A percentile compares a stretch with the other conserved stretches of the same genome.
Conservation (phyloP, 371 early-diverging fungal genomes). For the Funneliformis caledonium region DNA sequence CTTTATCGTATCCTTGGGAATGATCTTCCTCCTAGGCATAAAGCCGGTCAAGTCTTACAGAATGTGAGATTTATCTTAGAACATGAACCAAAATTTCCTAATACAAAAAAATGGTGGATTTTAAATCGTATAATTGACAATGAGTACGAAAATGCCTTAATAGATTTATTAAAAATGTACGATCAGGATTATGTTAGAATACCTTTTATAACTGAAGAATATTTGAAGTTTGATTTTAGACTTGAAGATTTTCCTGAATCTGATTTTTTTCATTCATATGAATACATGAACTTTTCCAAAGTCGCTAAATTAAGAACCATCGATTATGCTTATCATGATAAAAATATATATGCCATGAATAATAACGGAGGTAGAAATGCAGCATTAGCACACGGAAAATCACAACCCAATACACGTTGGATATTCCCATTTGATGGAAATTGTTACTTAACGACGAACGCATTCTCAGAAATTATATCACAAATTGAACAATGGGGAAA, state of each 20-base stretch:
- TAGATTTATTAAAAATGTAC: conserved; percentile 58
- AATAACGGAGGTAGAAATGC: conserved; percentile 75
- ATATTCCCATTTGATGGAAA: conserved; percentile 77
- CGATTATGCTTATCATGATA: conserved; percentile 72
- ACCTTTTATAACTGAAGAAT: conserved; percentile 64
- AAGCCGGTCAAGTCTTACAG: conserved; percentile 67
- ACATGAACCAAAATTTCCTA: conserved; percentile 65
- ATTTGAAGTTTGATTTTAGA: conserved; percentile 63
- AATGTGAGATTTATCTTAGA: conserved; percentile 72
- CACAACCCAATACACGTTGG: conserved; percentile 62
- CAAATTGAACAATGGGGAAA: conserved; percentile 58
- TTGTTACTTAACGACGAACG: conserved; percentile 64
- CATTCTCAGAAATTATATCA: conserved; percentile 63
- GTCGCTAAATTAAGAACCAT: conserved; percentile 64
- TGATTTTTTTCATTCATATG: conserved; percentile 69
- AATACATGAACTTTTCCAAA: conserved; percentile 63
- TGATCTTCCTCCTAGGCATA: conserved; percentile 74
- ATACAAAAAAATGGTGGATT: conserved; percentile 68
- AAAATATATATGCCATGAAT: conserved; percentile 77
- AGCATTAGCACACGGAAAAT: conserved; percentile 63
- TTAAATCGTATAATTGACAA: conserved; percentile 70
- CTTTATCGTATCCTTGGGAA: conserved; percentile 76
- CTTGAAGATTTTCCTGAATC: conserved; percentile 70
- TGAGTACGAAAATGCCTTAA: conserved; percentile 61
- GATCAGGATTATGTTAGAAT: conserved; percentile 63